Conservation (phyloP, 345 rosid species). For the Gossypium longicalyx region DNA sequence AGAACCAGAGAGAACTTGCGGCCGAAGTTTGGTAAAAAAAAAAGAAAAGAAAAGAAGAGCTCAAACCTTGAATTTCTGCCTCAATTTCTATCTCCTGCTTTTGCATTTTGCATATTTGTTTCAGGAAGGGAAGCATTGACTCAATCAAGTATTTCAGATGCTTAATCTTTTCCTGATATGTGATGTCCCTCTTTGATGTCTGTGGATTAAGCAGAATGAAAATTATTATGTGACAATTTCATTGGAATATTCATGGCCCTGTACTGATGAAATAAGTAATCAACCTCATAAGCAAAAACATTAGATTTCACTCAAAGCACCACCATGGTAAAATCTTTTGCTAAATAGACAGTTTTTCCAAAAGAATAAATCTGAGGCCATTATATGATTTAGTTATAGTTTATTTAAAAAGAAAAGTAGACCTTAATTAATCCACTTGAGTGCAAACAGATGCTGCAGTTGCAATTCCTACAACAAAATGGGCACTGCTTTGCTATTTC, state of each 20-base stretch:
- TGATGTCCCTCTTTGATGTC: slow-evolving; percentile 52
- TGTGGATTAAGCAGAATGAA: slow-evolving; percentile 22
- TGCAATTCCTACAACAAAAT: slow-evolving; percentile 69
- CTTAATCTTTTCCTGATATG: slow-evolving; percentile 38
- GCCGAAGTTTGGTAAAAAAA: neutral
- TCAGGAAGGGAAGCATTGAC: slow-evolving; percentile 54
- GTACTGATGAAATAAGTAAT: neutral
- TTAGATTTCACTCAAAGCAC: neutral
- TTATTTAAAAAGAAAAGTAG: neutral
- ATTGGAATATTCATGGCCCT: neutral
- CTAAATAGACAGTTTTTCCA: neutral
- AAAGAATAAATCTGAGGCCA: neutral
- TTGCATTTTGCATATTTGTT: slow-evolving; percentile 46
- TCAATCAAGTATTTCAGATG: slow-evolving; percentile 51
- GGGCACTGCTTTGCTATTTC: slow-evolving; percentile 62
- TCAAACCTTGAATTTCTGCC: slow-evolving; percentile 49
- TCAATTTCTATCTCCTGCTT: slow-evolving; percentile 49
- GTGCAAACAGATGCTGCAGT: slow-evolving; percentile 75
- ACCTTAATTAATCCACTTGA: slow-evolving; percentile 59
- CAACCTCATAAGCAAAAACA: neutral
- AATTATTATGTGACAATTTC: neutral
- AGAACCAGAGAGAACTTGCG: slow-evolving; percentile 13
- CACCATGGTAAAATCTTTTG: neutral
- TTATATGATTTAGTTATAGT: neutral
- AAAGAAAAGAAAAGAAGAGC: neutral